Percentiles rank a stretch among this genome's conserved stretches.
These are phyloP conservation scores for Mycena rebaudengoi DNA, from an alignment of 768 basidiomycete genomes.

Conservation along the genomic window DNA sequence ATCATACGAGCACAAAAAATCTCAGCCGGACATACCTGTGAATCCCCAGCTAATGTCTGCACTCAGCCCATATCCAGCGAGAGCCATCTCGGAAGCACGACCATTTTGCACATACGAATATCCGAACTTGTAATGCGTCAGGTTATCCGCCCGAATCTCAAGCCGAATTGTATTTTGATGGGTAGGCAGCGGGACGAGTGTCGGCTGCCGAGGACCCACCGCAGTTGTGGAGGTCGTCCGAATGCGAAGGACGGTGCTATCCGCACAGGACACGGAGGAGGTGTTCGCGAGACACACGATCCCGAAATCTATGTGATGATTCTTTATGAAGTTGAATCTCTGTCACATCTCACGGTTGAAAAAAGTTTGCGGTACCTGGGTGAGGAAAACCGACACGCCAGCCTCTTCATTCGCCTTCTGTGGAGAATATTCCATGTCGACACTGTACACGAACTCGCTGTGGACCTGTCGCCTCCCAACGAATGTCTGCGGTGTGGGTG, in stretches of 20 bases:
- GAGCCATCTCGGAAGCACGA: neutral
- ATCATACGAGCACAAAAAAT: no score
- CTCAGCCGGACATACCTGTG: slow-evolving; percentile 2
- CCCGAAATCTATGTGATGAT: slow-evolving; percentile 26
- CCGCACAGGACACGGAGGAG: neutral
- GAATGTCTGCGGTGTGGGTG: slow-evolving; percentile 36
- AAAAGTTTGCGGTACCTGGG: no score
- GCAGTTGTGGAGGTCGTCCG: slow-evolving; percentile 15
- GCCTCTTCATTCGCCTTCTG: slow-evolving; percentile 35
- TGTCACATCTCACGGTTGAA: no score
- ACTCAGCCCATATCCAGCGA: slow-evolving; percentile 21
- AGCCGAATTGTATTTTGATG: slow-evolving; percentile 10
- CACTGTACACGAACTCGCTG: slow-evolving; percentile 36
- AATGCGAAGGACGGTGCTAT: slow-evolving; percentile 14
- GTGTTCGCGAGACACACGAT: slow-evolving; percentile 14
- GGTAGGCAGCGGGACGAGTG: slow-evolving; percentile 7
- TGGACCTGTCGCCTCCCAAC: slow-evolving; percentile 42
- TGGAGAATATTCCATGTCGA: slow-evolving; percentile 32
- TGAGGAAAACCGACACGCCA: slow-evolving; percentile 41
- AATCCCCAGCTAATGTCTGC: slow-evolving; percentile 28
- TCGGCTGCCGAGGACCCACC: slow-evolving; percentile 14
- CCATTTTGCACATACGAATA: slow-evolving; percentile 10
- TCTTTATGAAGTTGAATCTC: no score
- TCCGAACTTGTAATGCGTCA: slow-evolving; percentile 22
- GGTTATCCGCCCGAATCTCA: slow-evolving; percentile 23